A percentile compares a stretch with the other conserved stretches of the same genome.
phyloP scores from a whole-genome alignment of 2,329 filamentous ascomycete genomes.

The Monosporascus sp. region DNA sequence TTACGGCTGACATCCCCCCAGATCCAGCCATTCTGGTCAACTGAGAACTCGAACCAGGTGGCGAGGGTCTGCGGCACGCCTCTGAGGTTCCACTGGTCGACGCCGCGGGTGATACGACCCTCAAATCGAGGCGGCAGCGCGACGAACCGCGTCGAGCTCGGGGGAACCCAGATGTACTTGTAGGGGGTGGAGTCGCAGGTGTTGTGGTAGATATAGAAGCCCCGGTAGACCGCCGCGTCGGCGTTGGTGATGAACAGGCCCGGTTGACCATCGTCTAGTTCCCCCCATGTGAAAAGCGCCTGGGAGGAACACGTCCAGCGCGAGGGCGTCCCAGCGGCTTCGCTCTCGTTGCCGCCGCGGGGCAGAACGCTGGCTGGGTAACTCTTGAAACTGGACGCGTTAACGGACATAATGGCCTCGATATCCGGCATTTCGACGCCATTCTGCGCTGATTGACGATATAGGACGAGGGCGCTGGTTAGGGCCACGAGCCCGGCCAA shows the following conservation, averaged over 20 bases:
- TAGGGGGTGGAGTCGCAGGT: conserved; percentile 20
- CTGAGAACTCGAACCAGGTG: conserved; percentile 22
- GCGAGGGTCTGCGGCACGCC: conserved; percentile 18
- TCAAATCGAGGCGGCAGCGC: conserved; percentile 19
- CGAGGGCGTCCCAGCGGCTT: neutral
- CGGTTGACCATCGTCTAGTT: conserved; percentile 8
- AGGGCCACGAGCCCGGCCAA: neutral
- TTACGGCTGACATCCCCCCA: conserved; percentile 20
- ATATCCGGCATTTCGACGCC: conserved; percentile 1
- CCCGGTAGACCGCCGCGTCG: conserved; percentile 7
- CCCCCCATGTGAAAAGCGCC: conserved; percentile 14
- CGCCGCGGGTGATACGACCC: conserved; percentile 21
- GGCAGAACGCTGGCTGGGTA: neutral
- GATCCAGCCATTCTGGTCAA: conserved; percentile 14
- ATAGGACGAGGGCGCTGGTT: neutral
- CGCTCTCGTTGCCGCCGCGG: neutral
- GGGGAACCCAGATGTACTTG: conserved; percentile 22
- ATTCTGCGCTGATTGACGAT: neutral
- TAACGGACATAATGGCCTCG: neutral
- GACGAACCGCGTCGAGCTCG: conserved; percentile 16
- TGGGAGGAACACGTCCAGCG: conserved; percentile 9
- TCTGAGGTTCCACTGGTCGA: conserved; percentile 17
- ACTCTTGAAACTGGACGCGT: neutral
- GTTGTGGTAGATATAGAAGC: conserved; percentile 23
- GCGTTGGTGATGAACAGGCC: conserved; percentile 15